phyloP scores from a whole-genome alignment of 2,329 filamentous ascomycete species.

The Epichloe hybrida region DNA sequence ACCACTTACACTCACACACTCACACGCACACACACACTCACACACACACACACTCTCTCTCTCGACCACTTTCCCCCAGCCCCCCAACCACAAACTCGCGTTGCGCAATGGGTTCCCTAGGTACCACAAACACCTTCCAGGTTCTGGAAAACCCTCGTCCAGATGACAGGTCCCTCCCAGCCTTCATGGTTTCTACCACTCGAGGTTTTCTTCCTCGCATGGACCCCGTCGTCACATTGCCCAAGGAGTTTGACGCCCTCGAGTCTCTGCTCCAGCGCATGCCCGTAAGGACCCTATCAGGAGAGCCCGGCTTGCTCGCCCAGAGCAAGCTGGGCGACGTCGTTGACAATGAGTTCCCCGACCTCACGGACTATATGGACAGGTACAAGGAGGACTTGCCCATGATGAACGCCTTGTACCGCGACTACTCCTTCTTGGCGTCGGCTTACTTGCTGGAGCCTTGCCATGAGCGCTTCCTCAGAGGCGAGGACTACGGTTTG shows the following conservation, averaged over 20 bases:
- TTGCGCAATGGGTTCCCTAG: slow-evolving; percentile 28
- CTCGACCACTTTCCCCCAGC: background rate
- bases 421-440: slow-evolving; percentile 84
- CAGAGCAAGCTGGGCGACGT: slow-evolving; percentile 58
- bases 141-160: slow-evolving; percentile 51
- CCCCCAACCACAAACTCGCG: background rate
- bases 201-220: slow-evolving; percentile 61
- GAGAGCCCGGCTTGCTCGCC: slow-evolving; percentile 65
- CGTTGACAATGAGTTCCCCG: slow-evolving; percentile 61
- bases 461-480: slow-evolving; percentile 62
- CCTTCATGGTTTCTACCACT: slow-evolving; percentile 68
- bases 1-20: no score
- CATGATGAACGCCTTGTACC: slow-evolving; percentile 72
- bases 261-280: slow-evolving; percentile 61
- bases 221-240: slow-evolving; percentile 50
- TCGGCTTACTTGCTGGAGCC: slow-evolving; percentile 86
- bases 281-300: slow-evolving; percentile 63
- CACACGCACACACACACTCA: no score
- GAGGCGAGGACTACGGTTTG: slow-evolving; percentile 64
- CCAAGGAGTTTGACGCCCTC: slow-evolving; percentile 58
- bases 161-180: slow-evolving; percentile 48
- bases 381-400: slow-evolving; percentile 60
- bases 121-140: slow-evolving; percentile 30
- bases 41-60: no score
- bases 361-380: slow-evolving; percentile 61